Evolutionary conservation across 257 asterid genomes (phyloP).

Genomic region (Knoxia roxburghii): DNA sequence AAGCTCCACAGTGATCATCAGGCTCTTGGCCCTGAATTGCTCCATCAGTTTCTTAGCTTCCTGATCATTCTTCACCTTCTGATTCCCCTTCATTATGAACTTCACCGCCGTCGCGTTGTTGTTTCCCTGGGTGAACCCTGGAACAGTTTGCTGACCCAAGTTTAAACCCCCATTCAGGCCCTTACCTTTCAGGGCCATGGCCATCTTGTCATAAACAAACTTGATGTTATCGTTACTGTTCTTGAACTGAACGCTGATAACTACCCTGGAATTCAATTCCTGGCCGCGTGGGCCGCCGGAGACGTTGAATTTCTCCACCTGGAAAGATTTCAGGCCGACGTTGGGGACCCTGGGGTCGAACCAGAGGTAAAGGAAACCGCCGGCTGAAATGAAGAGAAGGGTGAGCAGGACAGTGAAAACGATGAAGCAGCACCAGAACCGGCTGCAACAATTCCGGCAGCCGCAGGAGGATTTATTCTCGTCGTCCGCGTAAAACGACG

Average conservation of each 20-base stretch:
- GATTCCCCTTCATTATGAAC: background rate
- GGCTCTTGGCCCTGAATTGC: constrained; percentile 10
- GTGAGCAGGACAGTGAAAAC: constrained; percentile 13
- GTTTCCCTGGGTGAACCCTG: constrained; percentile 11
- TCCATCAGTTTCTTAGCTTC: background rate
- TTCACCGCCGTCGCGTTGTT: constrained; percentile 14
- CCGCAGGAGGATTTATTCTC: background rate
- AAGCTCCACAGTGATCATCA: constrained; percentile 6
- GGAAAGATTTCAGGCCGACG: constrained; percentile 28
- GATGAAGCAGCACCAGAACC: constrained; percentile 31
- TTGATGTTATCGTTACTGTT: constrained; percentile 37
- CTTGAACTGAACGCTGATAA: constrained; percentile 16
- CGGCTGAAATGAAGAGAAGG: constrained; percentile 19
- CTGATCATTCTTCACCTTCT: background rate
- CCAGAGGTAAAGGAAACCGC: constrained; percentile 32
- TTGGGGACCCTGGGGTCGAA: constrained; percentile 44
- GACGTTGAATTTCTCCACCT: constrained; percentile 27
- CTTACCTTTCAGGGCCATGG: constrained; percentile 13
- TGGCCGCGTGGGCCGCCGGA: constrained; percentile 20
- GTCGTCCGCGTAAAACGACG: constrained; percentile 20
- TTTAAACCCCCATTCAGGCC: background rate
- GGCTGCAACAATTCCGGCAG: constrained; percentile 29
- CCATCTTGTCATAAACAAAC: constrained; percentile 27
- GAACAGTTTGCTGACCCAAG: constrained; percentile 5
- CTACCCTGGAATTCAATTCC: constrained; percentile 22